These are phyloP conservation scores for Brassica nigra DNA, from an alignment of 345 rosid species.

Conservation along the genomic window DNA sequence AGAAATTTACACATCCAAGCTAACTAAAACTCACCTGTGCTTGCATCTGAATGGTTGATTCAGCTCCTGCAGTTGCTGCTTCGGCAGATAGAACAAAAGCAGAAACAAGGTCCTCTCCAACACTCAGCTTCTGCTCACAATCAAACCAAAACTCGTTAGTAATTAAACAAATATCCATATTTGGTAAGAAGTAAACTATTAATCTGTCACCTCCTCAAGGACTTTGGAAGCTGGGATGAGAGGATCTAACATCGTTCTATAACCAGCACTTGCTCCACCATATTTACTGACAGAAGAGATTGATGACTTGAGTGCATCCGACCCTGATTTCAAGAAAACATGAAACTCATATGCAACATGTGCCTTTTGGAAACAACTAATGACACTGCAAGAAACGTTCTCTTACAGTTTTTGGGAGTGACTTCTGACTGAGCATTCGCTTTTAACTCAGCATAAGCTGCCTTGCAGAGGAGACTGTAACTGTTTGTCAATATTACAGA, in stretches of 20 bases:
- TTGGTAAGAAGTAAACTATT: neutral
- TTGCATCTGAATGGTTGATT: constrained; percentile 79
- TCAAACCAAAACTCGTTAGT: constrained; percentile 22
- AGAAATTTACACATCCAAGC: neutral
- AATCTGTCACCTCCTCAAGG: constrained; percentile 72
- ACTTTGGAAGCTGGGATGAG: constrained; percentile 83
- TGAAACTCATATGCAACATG: constrained; percentile 4
- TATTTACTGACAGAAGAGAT: constrained; percentile 83
- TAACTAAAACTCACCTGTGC: constrained; percentile 68
- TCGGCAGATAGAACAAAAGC: constrained; percentile 78
- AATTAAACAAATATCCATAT: neutral
- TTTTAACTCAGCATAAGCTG: constrained; percentile 78
- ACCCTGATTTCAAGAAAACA: constrained; percentile 54
- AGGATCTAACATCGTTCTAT: constrained; percentile 86
- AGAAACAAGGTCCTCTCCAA: constrained; percentile 64
- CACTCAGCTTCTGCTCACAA: constrained; percentile 62
- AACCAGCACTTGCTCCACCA: constrained; percentile 90
- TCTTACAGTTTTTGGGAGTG: constrained; percentile 77
- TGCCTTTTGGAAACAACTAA: constrained; percentile 4
- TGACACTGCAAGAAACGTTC: constrained; percentile 2
- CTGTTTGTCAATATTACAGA: constrained; percentile 46
- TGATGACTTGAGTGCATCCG: constrained; percentile 80
- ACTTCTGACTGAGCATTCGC: constrained; percentile 49
- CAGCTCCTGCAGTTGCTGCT: constrained; percentile 85
- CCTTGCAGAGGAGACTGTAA: constrained; percentile 77